These are phyloP conservation scores for Chaetomidium leptoderma DNA, from an alignment of 495 filamentous ascomycete species.

Conservation along the genomic window DNA sequence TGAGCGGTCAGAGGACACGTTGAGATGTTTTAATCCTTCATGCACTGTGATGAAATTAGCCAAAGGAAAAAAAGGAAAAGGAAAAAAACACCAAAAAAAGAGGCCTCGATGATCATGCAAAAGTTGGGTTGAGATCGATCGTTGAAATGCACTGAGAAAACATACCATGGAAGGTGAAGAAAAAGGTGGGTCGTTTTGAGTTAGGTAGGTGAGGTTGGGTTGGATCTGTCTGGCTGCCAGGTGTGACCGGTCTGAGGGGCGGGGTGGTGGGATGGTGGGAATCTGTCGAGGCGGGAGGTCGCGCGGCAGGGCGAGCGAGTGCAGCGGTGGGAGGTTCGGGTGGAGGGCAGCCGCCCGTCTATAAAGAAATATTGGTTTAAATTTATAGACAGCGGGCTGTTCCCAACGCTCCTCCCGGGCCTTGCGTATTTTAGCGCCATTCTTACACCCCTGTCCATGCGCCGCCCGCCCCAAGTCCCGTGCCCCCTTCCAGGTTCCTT, in stretches of 20 bases:
- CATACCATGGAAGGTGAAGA: constrained; percentile 1
- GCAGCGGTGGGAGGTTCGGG: constrained; percentile 33
- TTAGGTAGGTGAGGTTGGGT: not conserved
- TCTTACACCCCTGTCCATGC: constrained; percentile 28
- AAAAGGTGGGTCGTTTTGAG: not conserved
- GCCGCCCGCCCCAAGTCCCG: constrained; percentile 21
- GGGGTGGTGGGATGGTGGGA: constrained; percentile 7
- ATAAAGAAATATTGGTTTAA: constrained; percentile 40
- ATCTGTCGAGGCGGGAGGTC: constrained; percentile 20
- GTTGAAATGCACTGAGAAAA: not conserved
- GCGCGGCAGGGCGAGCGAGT: constrained; percentile 27
- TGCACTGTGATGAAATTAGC: constrained; percentile 1
- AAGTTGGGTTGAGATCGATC: not conserved
- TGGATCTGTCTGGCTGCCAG: constrained; percentile 1
- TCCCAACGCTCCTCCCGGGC: constrained; percentile 29
- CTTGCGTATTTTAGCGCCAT: constrained; percentile 35
- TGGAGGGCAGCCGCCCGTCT: constrained; percentile 38
- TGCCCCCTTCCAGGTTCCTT: constrained; percentile 22
- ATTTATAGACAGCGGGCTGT: constrained; percentile 39
- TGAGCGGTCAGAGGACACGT: not conserved
- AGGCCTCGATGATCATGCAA: not conserved
- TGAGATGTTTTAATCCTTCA: not conserved
- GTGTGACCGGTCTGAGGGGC: constrained; percentile 12
- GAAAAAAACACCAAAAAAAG: not conserved
- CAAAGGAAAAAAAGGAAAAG: not conserved